phyloP scores from a whole-genome alignment of 106 monocot genomes.

The Agapanthus africanus region DNA sequence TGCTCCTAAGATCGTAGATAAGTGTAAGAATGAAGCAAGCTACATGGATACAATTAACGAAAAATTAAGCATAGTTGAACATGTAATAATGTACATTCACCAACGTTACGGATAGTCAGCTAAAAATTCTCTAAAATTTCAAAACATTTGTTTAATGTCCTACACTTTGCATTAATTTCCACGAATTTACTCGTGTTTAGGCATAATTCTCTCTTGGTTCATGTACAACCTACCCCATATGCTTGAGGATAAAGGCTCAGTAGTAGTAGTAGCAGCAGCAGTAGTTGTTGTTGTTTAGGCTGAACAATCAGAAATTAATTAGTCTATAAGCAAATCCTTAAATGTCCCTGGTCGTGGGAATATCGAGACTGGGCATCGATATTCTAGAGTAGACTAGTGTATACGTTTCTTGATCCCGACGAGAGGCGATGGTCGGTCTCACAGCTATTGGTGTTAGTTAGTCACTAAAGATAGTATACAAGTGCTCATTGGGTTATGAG shows the following conservation, averaged over 20 bases:
- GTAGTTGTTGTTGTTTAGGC: background rate
- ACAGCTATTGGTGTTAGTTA: too few relatives aligned
- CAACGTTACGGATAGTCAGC: background rate
- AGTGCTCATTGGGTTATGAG: too few relatives aligned
- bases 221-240: too few relatives aligned
- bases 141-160: background rate
- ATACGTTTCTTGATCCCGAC: too few relatives aligned
- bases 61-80: background rate
- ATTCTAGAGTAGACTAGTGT: too few relatives aligned
- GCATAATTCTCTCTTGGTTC: background rate
- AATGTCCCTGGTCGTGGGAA: too few relatives aligned
- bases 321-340: too few relatives aligned
- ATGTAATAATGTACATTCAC: background rate
- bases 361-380: too few relatives aligned
- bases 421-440: too few relatives aligned
- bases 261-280: too few relatives aligned
- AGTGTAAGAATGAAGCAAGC: background rate
- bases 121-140: background rate
- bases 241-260: too few relatives aligned
- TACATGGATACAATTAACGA: background rate
- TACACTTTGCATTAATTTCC: background rate
- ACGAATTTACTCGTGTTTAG: background rate
- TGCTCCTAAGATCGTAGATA: constrained; percentile 31
- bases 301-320: background rate
- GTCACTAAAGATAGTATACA: too few relatives aligned